Evolutionary conservation across 495 filamentous ascomycete species (phyloP), one percentile per base, ranked within the genome.

Genomic region (Penicillium diatomitis): DNA sequence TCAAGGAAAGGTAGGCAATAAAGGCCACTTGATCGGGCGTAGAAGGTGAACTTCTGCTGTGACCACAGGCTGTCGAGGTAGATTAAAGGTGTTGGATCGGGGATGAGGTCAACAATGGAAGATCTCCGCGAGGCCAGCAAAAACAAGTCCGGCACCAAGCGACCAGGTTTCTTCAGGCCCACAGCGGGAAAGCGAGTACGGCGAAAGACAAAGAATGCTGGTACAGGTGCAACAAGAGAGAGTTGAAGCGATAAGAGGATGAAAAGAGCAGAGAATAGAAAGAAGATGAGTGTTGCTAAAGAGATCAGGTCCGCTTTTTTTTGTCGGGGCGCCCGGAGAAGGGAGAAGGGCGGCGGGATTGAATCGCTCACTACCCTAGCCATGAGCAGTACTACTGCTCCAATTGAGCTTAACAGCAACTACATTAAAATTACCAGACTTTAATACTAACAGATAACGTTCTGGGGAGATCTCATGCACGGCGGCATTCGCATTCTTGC

Each of bases 61-160:
- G 20, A 20, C 20, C 20, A 2, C 20, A 20, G 20, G 20, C 20
- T 20, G 20, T 20, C 20, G 20, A 20, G 20, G 20, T 20, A 2
- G 20, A 20, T 20, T 20, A 44, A 5, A 30, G 41, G 31, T 6
- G 6, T 12, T 3, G 38, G 44, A 28, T 47, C 33, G 45, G 47
- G 52, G 55, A 48, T 51, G 52, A 61, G 52, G 53, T 56, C 58
- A 58, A 58, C 46, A 36, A 46, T 42, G 48, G 20, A 41, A 47
- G 51, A 54, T 58, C 54, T 48, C 54, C 58, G 57, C 46, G 50
- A 47, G 52, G 50, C 34, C 20, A 33, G 41, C 45, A 33, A 51
- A 49, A 48, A 54, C 49, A 50, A 42, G 32, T 30, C 40, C 29
- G 29, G 40, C 12, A 31, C 40, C 28, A 8, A 42, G 51, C 31